phyloP scores from a whole-genome alignment of 169 alveolate species.

The Plasmodium fragile region DNA sequence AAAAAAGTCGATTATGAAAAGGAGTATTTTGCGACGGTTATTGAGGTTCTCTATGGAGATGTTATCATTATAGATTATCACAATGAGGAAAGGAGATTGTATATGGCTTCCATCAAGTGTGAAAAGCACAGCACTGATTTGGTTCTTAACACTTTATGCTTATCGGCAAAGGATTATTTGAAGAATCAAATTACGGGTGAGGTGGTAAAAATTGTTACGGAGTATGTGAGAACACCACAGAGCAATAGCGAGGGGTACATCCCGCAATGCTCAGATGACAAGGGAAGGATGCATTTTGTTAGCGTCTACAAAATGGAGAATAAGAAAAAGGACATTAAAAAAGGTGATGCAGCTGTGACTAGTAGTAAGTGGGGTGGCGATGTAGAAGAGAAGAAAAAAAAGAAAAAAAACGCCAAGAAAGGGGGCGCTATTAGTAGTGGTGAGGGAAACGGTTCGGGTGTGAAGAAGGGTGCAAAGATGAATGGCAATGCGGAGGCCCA shows the following conservation, averaged over 20 bases:
- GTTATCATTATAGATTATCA: constrained; percentile 64
- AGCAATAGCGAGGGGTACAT: constrained; percentile 75
- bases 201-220: constrained; percentile 58
- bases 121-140: constrained; percentile 70
- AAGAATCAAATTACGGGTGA: constrained; percentile 43
- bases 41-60: constrained; percentile 73
- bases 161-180: constrained; percentile 56
- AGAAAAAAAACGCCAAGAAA: not conserved
- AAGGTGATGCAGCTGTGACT: not conserved
- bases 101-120: constrained; percentile 62
- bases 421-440: not conserved
- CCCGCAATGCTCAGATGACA: constrained; percentile 75
- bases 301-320: constrained; percentile 53
- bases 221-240: constrained; percentile 64
- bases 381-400: not conserved
- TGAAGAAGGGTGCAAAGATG: not conserved
- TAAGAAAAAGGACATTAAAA: constrained; percentile 3
- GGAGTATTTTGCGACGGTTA: constrained; percentile 52
- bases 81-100: constrained; percentile 75
- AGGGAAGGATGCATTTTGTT: constrained; percentile 76
- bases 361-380: not conserved
- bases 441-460: not conserved
- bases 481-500: not conserved
- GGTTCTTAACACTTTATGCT: constrained; percentile 34
- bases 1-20: constrained; percentile 70